Evolutionary conservation across 805 yeast genomes (phyloP), one percentile per base, ranked within the genome.

Genomic region (Candida wancherniae): DNA sequence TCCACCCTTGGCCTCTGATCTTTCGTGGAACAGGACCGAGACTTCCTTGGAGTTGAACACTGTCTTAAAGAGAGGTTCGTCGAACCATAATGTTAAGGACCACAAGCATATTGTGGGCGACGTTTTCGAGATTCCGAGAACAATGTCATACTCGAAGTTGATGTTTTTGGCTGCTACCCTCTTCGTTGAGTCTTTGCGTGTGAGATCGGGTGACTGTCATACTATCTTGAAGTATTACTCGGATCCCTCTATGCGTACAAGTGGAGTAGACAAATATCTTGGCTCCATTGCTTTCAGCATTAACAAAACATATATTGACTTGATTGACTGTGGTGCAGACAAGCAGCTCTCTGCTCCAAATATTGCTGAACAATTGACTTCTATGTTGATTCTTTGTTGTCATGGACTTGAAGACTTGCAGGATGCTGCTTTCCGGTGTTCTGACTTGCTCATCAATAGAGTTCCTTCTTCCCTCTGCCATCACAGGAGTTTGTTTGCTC

Each of bases 21-120:
- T 50, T 6, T 43, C 53, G 1, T 52, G 57, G 57, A 78, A 81
- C 50, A 78, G 87, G 49, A 80, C 90, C 9, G 98, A 92, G 53
- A 85, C 94, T 12, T 85, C 95, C 3, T 69, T 92, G 40, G 97
- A 92, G 48, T 71, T 92, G 65, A 92, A 92, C 51, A 81, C 95
- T 1, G 86, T 92, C 17, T 67, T 92, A 31, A 75, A 94, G 51
- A 72, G 97, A 39, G 95, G 95, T 9, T 80, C 95, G 0, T 84
- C 95, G 2, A 82, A 82, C 47, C 78, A 76, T 35, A 84, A 84
- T 38, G 77, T 83, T 28, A 83, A 77, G 53, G 75, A 79, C 37
- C 95, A 87, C 53, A 77, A 77, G 34, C 79, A 71, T 31, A 69
- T 73, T 15, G 61, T 83, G 31, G 68, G 72, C 13, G 69, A 66